These are phyloP conservation scores for Podaxis sp. DNA, from an alignment of 768 basidiomycete species.

Conservation along the genomic window DNA sequence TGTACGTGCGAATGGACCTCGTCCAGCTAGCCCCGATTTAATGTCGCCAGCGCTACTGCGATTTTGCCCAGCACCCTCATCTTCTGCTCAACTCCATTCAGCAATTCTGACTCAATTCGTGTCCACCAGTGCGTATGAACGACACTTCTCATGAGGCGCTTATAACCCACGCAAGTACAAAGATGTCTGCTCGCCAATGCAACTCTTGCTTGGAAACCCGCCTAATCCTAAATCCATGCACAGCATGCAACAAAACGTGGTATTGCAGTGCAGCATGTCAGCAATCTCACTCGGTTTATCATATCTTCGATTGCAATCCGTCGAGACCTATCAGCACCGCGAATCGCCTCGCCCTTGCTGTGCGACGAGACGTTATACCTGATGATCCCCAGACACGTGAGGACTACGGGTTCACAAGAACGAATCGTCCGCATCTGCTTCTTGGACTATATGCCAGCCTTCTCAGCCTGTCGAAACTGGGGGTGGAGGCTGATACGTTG, in stretches of 20 bases:
- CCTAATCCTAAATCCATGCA: slow-evolving; percentile 18
- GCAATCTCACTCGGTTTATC: slow-evolving; percentile 26
- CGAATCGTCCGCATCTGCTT: slow-evolving; percentile 19
- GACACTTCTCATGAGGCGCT: too few relatives aligned
- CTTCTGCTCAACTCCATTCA: too few relatives aligned
- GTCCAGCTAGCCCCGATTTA: too few relatives aligned
- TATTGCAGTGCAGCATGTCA: slow-evolving; percentile 37
- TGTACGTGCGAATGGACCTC: too few relatives aligned
- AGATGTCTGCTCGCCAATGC: slow-evolving; percentile 11
- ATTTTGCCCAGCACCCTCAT: too few relatives aligned
- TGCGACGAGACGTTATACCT: slow-evolving; percentile 26
- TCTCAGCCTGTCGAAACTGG: slow-evolving; percentile 16
- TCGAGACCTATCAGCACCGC: slow-evolving; percentile 27
- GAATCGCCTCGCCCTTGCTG: slow-evolving; percentile 32
- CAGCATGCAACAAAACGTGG: slow-evolving; percentile 27
- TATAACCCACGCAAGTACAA: too few relatives aligned
- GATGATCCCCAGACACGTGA: slow-evolving; percentile 29
- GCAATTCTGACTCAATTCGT: too few relatives aligned
- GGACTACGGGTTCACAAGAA: slow-evolving; percentile 35
- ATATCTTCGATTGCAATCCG: slow-evolving; percentile 34
- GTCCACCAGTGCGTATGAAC: too few relatives aligned
- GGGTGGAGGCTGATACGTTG: slow-evolving; percentile 25
- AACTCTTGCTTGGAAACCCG: not conserved
- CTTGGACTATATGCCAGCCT: slow-evolving; percentile 35
- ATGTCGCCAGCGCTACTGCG: too few relatives aligned